Base-by-base conservation (phyloP, 1,139 yeast species). In the Zygoascus hellenicus region DNA sequence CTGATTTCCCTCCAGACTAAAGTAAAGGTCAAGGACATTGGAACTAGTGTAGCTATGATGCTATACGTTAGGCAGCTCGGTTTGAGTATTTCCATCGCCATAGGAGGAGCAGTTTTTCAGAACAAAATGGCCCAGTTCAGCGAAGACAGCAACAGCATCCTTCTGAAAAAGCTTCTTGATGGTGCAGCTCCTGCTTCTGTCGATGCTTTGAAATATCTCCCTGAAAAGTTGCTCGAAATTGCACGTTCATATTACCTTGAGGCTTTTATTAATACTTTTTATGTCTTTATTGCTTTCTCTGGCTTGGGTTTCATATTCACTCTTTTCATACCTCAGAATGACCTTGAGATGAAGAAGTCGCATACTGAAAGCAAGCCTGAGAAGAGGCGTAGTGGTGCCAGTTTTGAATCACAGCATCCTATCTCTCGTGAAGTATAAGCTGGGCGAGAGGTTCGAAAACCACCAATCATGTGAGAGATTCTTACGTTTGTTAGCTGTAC, bases 71-170 rank as follows among this genome's bases (percentile, higher is more conserved):
- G 61, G 11, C 60, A 56, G 47, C 46, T 58, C 11, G 62, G 61
- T 7, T 43, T 58, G 39, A 57, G 62, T 2, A 38, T 58, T 2
- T 57, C 61, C 14, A 57, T 58, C 40, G 60, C 62, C 5, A 48
- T 58, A 38, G 60, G 56, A 4, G 62, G 62, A 7, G 62, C 57
- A 9, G 57, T 56, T 1, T 57, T 58, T 39, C 59, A 58, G 50
- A 58, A 58, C 47, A 48, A 46, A 30, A 51, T 57, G 22, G 43
- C 52, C 1, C 14, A 36, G 6, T 48, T 54, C 26, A 59, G 59
- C 5, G 34, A 47, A n/a, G 9, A 26, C 7, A 34, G 46, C n/a
- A 45, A 39, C 5, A 43, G 45, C 33, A 26, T 22, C 2, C 32
- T 33, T 22, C 40, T 57, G 10, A 35, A 32, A 11, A 30, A 38